Evolutionary conservation across 2,329 filamentous ascomycete species (phyloP).

Genomic region (Emydomyces testavorans): DNA sequence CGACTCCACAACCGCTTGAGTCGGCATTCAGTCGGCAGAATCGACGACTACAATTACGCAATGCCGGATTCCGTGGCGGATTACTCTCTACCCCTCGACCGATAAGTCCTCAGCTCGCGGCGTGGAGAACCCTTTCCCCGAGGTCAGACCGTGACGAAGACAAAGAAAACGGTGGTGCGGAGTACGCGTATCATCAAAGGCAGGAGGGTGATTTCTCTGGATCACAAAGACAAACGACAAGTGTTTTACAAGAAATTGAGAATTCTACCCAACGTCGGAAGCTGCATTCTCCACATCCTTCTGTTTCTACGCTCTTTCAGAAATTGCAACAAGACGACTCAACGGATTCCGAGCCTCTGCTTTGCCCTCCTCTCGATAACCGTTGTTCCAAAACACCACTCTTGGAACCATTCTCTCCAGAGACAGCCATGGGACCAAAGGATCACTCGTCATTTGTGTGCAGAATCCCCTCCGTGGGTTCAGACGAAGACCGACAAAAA

Average conservation of each 20-base stretch:
- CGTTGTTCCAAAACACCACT: neutral
- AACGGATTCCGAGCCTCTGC: neutral
- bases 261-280: conserved; percentile 22
- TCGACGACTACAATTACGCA: conserved; percentile 22
- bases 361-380: neutral
- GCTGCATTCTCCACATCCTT: conserved; percentile 16
- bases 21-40: conserved; percentile 21
- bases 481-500: conserved; percentile 22
- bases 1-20: conserved; percentile 14
- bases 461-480: neutral
- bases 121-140: conserved; percentile 17
- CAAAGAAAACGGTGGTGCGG: conserved; percentile 16
- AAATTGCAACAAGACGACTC: neutral
- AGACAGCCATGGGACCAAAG: conserved; percentile 4
- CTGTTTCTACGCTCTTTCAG: conserved; percentile 18
- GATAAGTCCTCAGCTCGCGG: conserved; percentile 18
- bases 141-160: conserved; percentile 16
- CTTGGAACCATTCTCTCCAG: conserved; percentile 6
- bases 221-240: conserved; percentile 18
- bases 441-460: conserved; percentile 2
- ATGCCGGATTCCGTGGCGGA: conserved; percentile 23
- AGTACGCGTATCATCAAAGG: neutral
- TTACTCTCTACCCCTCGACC: conserved; percentile 17
- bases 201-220: neutral
- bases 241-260: conserved; percentile 25